Conservation (phyloP, 2,329 filamentous ascomycete species). For the Sporothrix humicola region DNA sequence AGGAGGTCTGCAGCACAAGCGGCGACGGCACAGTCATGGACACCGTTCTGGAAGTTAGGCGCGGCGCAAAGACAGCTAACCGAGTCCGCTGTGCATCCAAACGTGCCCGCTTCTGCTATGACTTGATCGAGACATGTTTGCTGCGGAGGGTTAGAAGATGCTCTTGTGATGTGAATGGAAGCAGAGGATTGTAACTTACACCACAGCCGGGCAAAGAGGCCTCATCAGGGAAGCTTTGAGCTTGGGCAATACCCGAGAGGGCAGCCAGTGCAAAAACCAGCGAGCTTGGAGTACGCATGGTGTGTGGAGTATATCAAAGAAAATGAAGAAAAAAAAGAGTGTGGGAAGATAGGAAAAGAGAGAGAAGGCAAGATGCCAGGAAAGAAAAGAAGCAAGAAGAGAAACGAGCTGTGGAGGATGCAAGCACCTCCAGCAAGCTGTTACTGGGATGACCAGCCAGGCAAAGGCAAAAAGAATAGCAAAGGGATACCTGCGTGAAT, state of each 20-base stretch:
- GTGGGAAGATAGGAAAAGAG: not conserved
- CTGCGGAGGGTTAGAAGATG: conserved; percentile 30
- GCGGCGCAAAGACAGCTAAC: conserved; percentile 38
- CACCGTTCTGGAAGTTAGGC: conserved; percentile 35
- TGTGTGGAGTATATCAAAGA: conserved; percentile 14
- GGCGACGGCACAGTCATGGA: conserved; percentile 37
- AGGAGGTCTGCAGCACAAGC: conserved; percentile 37
- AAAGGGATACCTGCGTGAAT: not conserved
- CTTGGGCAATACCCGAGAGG: conserved; percentile 16
- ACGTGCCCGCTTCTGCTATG: conserved; percentile 29
- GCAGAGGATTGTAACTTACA: conserved; percentile 31
- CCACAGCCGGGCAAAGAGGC: conserved; percentile 36
- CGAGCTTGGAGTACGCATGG: conserved; percentile 32
- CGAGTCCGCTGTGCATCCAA: conserved; percentile 35
- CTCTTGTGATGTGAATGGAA: not conserved
- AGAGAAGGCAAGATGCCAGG: not conserved
- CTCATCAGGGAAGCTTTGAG: conserved; percentile 35
- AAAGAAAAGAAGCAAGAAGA: conserved; percentile 1
- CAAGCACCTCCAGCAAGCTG: conserved; percentile 24
- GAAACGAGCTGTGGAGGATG: conserved; percentile 21
- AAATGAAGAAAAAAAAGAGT: conserved; percentile 11
- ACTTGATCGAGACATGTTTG: conserved; percentile 38
- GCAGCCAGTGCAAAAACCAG: conserved; percentile 29
- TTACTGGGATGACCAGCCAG: conserved; percentile 15
- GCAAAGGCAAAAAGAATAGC: not conserved